Percentiles rank a stretch among this genome's conserved stretches.
Conservation (phyloP, 2,329 filamentous ascomycete species). For the Trichophyton simii region DNA sequence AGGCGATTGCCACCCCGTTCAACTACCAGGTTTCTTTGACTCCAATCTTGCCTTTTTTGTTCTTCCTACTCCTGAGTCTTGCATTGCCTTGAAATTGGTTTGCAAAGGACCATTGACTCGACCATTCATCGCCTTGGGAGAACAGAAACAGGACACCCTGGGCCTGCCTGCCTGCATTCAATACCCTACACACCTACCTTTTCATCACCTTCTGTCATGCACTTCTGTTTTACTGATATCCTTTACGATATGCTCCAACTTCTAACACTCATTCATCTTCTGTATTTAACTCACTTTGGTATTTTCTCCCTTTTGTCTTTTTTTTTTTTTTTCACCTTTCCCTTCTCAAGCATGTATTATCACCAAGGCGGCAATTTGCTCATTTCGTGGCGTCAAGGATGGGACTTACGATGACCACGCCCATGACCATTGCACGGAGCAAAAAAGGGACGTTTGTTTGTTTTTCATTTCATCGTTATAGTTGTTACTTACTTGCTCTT, state of each 20-base stretch:
- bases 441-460: not conserved
- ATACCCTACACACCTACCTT: not conserved
- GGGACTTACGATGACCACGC: not conserved
- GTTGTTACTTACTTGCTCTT: not conserved
- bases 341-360: not conserved
- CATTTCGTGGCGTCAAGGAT: not conserved
- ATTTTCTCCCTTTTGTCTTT: not conserved
- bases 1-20: not conserved
- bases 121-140: not conserved
- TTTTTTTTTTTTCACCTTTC: not conserved
- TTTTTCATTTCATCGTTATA: not conserved
- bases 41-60: not conserved
- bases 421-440: not conserved
- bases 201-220: not conserved
- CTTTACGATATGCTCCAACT: not conserved
- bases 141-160: not conserved
- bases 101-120: not conserved
- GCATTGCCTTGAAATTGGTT: slow-evolving; percentile 1
- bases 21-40: not conserved
- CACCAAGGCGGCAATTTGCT: not conserved
- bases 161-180: not conserved
- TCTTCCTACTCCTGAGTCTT: not conserved
- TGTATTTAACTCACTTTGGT: slow-evolving; percentile 3
- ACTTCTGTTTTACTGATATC: not conserved
- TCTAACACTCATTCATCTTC: slow-evolving; percentile 3